Evolutionary conservation across 352 stramenopile species (phyloP).

Genomic region (Globisporangium paroecandrum): DNA sequence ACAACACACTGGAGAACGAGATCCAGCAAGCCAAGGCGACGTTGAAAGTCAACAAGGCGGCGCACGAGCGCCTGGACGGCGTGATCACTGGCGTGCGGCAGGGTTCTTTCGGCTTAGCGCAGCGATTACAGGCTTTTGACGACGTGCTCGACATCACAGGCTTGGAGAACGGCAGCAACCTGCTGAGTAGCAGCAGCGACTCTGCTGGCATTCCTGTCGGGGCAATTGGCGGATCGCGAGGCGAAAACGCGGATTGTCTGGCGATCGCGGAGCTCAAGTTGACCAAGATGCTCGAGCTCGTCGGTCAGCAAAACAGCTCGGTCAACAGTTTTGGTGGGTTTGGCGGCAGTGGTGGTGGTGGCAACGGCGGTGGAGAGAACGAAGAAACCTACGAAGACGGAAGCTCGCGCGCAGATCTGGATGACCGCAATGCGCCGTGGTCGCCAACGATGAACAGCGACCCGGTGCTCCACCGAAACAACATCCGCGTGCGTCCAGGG

Average conservation of each 20-base stretch:
- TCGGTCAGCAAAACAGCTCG: slow-evolving; percentile 67
- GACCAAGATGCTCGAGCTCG: slow-evolving; percentile 69
- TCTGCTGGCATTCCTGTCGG: neutral
- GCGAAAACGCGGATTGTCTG: slow-evolving; percentile 56
- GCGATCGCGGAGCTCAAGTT: slow-evolving; percentile 69
- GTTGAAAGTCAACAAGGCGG: slow-evolving; percentile 76
- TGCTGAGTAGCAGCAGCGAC: slow-evolving; percentile 1
- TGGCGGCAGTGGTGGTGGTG: slow-evolving; percentile 19
- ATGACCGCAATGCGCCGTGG: slow-evolving; percentile 58
- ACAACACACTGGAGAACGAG: slow-evolving; percentile 73
- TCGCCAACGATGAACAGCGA: slow-evolving; percentile 70
- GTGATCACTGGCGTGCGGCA: slow-evolving; percentile 72
- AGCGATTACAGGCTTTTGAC: slow-evolving; percentile 68
- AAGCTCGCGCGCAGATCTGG: slow-evolving; percentile 34
- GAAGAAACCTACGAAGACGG: slow-evolving; percentile 29
- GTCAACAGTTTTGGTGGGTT: slow-evolving; percentile 53
- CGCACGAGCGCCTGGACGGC: slow-evolving; percentile 68
- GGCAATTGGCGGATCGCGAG: slow-evolving; percentile 5
- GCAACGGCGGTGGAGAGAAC: slow-evolving; percentile 12
- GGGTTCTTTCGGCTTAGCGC: slow-evolving; percentile 65
- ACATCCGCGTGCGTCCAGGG: slow-evolving; percentile 56
- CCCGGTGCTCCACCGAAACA: slow-evolving; percentile 71
- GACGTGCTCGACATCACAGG: slow-evolving; percentile 46
- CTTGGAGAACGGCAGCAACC: slow-evolving; percentile 1
- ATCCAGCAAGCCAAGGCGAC: slow-evolving; percentile 70